These are phyloP conservation scores for Phyllosticta citrichinensis DNA, from an alignment of 2,329 filamentous ascomycete species.

Conservation along the genomic window DNA sequence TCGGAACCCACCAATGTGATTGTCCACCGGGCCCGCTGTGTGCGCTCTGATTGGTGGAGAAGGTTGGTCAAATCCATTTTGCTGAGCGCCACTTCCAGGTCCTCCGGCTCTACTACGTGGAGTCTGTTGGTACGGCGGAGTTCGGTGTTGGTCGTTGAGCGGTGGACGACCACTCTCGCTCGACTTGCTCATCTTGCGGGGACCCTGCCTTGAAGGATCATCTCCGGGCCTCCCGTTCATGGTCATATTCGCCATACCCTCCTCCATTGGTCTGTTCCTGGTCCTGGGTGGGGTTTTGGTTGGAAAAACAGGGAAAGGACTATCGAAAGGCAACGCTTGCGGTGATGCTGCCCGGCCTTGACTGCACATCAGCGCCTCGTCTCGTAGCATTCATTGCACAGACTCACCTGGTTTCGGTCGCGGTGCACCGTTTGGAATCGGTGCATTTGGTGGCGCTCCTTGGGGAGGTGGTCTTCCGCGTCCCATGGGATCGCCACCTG, in stretches of 20 bases:
- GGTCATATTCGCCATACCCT: slow-evolving; percentile 27
- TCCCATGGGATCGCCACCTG: slow-evolving; percentile 7
- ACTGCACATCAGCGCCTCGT: slow-evolving; percentile 13
- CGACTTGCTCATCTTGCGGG: slow-evolving; percentile 9
- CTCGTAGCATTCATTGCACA: not conserved
- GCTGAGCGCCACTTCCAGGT: slow-evolving; percentile 9
- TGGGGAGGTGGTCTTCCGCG: slow-evolving; percentile 6
- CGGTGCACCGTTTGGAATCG: slow-evolving; percentile 1
- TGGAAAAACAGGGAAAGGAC: slow-evolving; percentile 39
- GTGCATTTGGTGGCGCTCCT: not conserved
- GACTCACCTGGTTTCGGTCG: slow-evolving; percentile 11
- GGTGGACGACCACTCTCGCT: slow-evolving; percentile 5
- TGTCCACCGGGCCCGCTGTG: not conserved
- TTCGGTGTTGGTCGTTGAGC: not conserved
- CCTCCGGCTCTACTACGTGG: not conserved
- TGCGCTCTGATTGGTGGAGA: slow-evolving; percentile 11
- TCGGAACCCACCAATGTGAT: slow-evolving; percentile 3
- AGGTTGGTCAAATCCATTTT: slow-evolving; percentile 12
- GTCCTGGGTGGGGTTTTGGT: slow-evolving; percentile 17
- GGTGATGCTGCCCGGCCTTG: slow-evolving; percentile 16
- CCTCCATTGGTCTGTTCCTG: slow-evolving; percentile 20
- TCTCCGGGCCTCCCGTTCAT: slow-evolving; percentile 13
- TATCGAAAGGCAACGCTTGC: slow-evolving; percentile 28
- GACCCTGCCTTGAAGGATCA: slow-evolving; percentile 4
- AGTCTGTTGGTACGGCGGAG: not conserved